Conservation (phyloP, 2,329 filamentous ascomycete species). For the Drechslerella coelobrocha region DNA sequence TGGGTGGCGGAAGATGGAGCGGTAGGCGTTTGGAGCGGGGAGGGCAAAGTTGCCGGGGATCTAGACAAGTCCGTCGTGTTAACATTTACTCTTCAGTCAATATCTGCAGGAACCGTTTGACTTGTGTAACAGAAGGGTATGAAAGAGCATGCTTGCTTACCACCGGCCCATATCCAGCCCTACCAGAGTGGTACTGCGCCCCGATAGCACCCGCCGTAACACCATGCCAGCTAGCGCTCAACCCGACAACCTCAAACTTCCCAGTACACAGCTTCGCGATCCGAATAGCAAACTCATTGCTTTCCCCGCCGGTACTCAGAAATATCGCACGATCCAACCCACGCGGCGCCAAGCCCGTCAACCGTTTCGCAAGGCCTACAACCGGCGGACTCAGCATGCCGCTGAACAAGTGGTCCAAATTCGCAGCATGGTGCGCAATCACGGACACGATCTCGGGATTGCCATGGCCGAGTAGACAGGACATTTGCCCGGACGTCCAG, state of each 20-base stretch:
- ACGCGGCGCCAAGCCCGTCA: constrained; percentile 62
- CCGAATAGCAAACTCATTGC: constrained; percentile 69
- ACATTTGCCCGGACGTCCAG: constrained; percentile 69
- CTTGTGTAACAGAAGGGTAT: not conserved
- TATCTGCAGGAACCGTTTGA: no score
- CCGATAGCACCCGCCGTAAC: constrained; percentile 65
- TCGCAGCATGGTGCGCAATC: constrained; percentile 61
- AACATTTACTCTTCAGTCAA: not conserved
- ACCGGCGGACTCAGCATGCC: constrained; percentile 68
- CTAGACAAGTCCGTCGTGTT: constrained; percentile 1
- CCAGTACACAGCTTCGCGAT: constrained; percentile 70
- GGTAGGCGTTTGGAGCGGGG: constrained; percentile 68
- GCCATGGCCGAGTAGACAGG: constrained; percentile 66
- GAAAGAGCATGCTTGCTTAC: constrained; percentile 29
- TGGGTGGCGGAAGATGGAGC: constrained; percentile 66
- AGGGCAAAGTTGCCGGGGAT: constrained; percentile 67
- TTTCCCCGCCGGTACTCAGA: constrained; percentile 66
- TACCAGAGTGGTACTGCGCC: constrained; percentile 65
- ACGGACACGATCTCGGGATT: constrained; percentile 67
- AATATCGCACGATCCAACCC: constrained; percentile 67
- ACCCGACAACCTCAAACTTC: constrained; percentile 70
- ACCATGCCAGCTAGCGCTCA: constrained; percentile 69
- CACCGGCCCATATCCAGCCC: constrained; percentile 61
- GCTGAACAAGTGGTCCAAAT: constrained; percentile 67
- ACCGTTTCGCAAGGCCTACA: constrained; percentile 63